Conservation (phyloP, 176 grass and related monocot species). For the Tillandsia fasciculata region DNA sequence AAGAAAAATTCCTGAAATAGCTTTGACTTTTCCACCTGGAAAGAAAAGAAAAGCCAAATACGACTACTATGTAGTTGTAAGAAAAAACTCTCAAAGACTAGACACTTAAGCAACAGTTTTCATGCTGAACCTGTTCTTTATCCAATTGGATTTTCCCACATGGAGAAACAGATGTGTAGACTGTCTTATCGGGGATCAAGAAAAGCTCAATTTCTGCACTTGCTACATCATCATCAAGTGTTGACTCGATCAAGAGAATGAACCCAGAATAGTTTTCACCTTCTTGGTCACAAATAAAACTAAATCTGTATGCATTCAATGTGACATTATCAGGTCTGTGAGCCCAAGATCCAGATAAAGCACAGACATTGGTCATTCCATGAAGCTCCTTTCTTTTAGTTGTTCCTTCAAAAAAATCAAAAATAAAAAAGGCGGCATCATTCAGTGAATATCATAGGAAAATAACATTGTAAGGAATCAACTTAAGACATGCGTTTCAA, state of each 20-base stretch:
- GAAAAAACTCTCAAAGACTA: not conserved
- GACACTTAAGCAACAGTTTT: not conserved
- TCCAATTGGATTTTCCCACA: not conserved
- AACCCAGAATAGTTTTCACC: conserved; percentile 13
- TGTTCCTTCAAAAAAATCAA: conserved; percentile 6
- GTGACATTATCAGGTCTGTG: conserved; percentile 3
- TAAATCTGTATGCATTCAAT: conserved; percentile 11
- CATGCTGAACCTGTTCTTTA: conserved; percentile 1
- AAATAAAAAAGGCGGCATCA: not conserved
- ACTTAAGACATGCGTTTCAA: too few relatives aligned
- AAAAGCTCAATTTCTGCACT: conserved; percentile 5
- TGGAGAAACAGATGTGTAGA: not conserved
- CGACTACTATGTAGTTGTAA: not conserved
- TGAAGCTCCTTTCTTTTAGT: conserved; percentile 21
- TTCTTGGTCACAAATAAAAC: conserved; percentile 11
- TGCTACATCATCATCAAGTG: conserved; percentile 14
- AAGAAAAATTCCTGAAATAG: conserved; percentile 16
- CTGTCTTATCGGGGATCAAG: conserved; percentile 5
- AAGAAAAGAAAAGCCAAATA: not conserved
- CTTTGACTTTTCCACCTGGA: conserved; percentile 8
- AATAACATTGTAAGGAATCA: too few relatives aligned
- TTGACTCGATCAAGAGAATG: conserved; percentile 5
- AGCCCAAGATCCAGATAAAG: conserved; percentile 16
- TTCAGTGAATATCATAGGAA: not conserved
- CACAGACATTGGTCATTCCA: conserved; percentile 6